phyloP scores from a whole-genome alignment of 2,329 filamentous ascomycete species.

The Botrytis sinoallii region DNA sequence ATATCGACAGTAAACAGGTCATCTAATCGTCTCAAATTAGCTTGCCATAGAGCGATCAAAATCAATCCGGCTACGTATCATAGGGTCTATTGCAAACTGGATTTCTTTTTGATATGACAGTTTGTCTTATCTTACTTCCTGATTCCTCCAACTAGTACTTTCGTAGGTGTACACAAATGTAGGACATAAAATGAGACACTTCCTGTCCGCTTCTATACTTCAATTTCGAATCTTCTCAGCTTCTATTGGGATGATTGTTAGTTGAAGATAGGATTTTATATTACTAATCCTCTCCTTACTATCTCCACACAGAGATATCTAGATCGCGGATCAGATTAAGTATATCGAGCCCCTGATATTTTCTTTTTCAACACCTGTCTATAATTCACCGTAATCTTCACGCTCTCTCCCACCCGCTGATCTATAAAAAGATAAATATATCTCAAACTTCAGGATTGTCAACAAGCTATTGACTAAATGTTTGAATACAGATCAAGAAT shows the following conservation, averaged over 20 bases:
- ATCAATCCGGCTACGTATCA: neutral
- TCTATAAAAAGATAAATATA: neutral
- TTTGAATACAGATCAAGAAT: fast-evolving
- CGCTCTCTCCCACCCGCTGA: fast-evolving
- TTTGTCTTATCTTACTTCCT: fast-evolving
- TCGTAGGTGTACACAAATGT: too few relatives aligned
- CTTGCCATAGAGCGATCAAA: neutral
- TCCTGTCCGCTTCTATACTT: too few relatives aligned
- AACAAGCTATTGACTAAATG: neutral
- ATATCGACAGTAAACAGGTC: too few relatives aligned
- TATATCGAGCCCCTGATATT: too few relatives aligned
- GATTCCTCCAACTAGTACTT: too few relatives aligned
- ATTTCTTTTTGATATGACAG: neutral
- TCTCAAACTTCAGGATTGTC: neutral
- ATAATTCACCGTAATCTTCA: neutral
- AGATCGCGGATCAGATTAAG: too few relatives aligned
- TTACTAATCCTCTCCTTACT: too few relatives aligned
- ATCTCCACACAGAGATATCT: too few relatives aligned
- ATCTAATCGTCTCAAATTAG: neutral
- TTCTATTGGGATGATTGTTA: too few relatives aligned
- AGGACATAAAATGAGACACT: too few relatives aligned
- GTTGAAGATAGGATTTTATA: too few relatives aligned
- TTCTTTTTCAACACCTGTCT: neutral
- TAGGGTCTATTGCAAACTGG: neutral
- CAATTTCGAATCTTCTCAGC: too few relatives aligned